Conservation (phyloP, 1,284 basidiomycete species). For the Puccinia triticina region DNA sequence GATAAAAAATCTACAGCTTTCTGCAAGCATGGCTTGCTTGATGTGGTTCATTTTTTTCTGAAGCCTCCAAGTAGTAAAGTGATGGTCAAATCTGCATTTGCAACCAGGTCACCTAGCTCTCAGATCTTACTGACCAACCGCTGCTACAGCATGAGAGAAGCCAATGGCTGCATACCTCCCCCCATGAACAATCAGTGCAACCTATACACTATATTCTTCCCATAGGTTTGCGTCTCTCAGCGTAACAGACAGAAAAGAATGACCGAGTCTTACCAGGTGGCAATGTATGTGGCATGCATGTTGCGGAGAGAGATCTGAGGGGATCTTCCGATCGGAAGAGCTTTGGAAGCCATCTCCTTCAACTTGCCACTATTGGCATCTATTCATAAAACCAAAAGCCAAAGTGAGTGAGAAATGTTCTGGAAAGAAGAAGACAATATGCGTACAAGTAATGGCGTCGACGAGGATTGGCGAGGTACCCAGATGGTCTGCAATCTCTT, state of each 20-base stretch:
- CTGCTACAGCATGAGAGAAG: no score
- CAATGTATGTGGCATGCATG: slow-evolving; percentile 90
- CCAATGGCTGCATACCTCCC: no score
- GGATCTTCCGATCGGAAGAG: slow-evolving; percentile 81
- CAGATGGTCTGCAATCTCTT: slow-evolving; percentile 74
- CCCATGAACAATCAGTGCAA: no score
- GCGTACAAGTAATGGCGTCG: slow-evolving; percentile 77
- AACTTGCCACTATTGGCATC: slow-evolving; percentile 66
- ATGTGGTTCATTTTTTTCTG: no score
- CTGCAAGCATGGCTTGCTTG: no score
- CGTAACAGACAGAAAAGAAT: neutral
- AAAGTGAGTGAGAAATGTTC: neutral
- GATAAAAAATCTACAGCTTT: no score
- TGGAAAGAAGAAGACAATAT: neutral
- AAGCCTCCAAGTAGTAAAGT: no score
- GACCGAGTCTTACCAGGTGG: slow-evolving; percentile 73
- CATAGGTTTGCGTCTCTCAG: no score
- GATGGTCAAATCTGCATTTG: no score
- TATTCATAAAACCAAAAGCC: slow-evolving; percentile 51
- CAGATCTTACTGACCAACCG: no score
- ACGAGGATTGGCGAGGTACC: slow-evolving; percentile 77
- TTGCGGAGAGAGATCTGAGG: slow-evolving; percentile 88
- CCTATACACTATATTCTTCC: no score
- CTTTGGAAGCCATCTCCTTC: slow-evolving; percentile 69
- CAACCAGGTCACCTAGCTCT: no score